A percentile compares a stretch with the other conserved stretches of the same genome.
These are phyloP conservation scores for Fusarium sp. DNA, from an alignment of 2,329 filamentous ascomycete genomes.

Conservation along the genomic window DNA sequence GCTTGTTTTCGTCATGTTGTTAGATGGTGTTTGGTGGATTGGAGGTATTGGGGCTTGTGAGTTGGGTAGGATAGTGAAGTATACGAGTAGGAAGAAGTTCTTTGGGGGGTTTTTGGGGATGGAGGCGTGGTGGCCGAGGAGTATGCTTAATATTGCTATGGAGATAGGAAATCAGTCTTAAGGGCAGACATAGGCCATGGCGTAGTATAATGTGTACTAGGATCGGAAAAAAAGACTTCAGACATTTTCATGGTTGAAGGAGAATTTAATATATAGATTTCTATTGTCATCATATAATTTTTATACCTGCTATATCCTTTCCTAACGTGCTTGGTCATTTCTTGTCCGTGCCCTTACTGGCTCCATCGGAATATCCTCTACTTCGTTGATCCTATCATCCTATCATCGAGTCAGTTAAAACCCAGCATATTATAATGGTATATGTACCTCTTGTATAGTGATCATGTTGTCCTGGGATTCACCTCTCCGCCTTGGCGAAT, in stretches of 20 bases:
- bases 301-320: accelerated
- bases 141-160: conserved; percentile 43
- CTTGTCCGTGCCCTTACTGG: not conserved
- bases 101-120: not conserved
- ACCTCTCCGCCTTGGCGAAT: not conserved
- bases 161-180: conserved; percentile 7
- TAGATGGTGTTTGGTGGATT: conserved; percentile 55
- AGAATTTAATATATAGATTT: not conserved
- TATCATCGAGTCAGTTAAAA: not conserved
- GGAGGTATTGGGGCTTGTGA: conserved; percentile 50
- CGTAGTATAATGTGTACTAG: not conserved
- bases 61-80: conserved; percentile 40
- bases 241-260: no score
- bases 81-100: conserved; percentile 20
- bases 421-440: accelerated
- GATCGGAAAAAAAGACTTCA: accelerated
- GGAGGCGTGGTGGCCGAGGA: conserved; percentile 49
- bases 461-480: conserved; percentile 1
- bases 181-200: accelerated
- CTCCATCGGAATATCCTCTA: not conserved
- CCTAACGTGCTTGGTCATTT: not conserved
- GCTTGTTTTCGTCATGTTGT: conserved; percentile 50
- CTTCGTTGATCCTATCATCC: not conserved
- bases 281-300: not conserved
- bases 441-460: not conserved